Evolutionary conservation across 1,284 basidiomycete species (phyloP), one percentile per base, ranked within the genome.

Genomic region (Apiotrichum siamense): DNA sequence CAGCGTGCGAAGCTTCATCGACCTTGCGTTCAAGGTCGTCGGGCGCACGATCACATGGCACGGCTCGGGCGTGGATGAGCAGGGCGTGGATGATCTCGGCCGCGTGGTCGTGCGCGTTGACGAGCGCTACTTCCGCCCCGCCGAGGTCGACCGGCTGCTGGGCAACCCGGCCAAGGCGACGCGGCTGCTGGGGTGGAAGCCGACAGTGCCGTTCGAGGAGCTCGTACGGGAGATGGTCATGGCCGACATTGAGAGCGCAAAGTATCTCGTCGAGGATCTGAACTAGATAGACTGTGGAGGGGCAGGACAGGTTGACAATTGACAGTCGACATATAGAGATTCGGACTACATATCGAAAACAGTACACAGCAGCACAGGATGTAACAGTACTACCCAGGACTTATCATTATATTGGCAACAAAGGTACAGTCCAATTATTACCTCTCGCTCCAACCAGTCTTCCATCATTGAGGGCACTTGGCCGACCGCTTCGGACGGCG

Each of bases 1-100:
- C 71, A 83, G 82, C 39, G 90, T 94, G 27, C 83, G 87, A 45
- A 88, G 92, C 74, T 93, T 84, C 63, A 87, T 93, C 56, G 83
- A 91, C 68, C 88, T 87, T 74, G 73, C 90, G 20, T 94, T 94
- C 69, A 75, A 62, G 7, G 75, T 80, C 40, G 79, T 88, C 25
- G 83, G 80, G 35, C 83, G 83, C 37, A 64, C 78, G 41, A 80
- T 92, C 62, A 76, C 78, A 83, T 93, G 90, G 90, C 78, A 83
- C 58, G 85, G 85, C 21, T 67, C 73, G 29, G 87, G 84, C 18
- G 78, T 81, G n/a, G 72, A 73, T 85, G 52, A 54, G 35, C 36
- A 55, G 31, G 52, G 45, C n/a, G 39, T 47, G 31, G 47, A 54
- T 47, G 31, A 46, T 24, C 36, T 40, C 27, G 52, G 40, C 15